Evolutionary conservation across 768 basidiomycete genomes (phyloP), one percentile per base, ranked within the genome.

Genomic region (Tricholoma saponaceum): DNA sequence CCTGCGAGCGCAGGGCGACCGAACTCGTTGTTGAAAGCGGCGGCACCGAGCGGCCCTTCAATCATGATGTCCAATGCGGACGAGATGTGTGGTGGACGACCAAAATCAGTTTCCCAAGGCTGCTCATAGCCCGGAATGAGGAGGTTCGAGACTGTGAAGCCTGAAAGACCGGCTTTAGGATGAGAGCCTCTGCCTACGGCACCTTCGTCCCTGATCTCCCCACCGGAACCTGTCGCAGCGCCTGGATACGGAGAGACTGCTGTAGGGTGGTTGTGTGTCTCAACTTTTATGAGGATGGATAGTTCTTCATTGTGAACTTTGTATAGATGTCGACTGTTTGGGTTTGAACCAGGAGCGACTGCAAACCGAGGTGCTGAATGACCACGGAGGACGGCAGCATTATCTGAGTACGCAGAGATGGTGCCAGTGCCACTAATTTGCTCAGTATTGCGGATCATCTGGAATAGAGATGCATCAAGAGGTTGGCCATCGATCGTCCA

Each of bases 191-290:
- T 79, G 4, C 97, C 97, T 39, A 95, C 93, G 5, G 97, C 89
- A 14, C 96, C 97, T 73, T 99, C 97, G 69, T 99, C 97, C 32
- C 97, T 85, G 62, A 98, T 98, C 74, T 99, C 97, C 9, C 97
- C 97, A 7, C 97, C 97, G 1, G 96, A 98, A 18, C 97, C 97
- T 0, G 97, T 98, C 1, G 96, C 95, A 0, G 97, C 96, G n/a
- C 97, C 97, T 2, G 97, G 93, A 70, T 90, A 98, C 0, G 97
- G 97, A 1, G 97, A 98, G 7, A 98, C 95, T 2, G 96, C 97
- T 2, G 96, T 98, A 3, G 97, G 97, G 67, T 98, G 97, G 69
- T 99, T 99, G 72, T 99, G 97, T 2, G 97, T 99, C 74, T 98
- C 97, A 58, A 98, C 97, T 74, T 99, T 99, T 76, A 95, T 86